A percentile compares a stretch with the other conserved stretches of the same genome.
Evolutionary conservation across 768 basidiomycete genomes (phyloP).

Genomic region (Auriscalpium orientale): DNA sequence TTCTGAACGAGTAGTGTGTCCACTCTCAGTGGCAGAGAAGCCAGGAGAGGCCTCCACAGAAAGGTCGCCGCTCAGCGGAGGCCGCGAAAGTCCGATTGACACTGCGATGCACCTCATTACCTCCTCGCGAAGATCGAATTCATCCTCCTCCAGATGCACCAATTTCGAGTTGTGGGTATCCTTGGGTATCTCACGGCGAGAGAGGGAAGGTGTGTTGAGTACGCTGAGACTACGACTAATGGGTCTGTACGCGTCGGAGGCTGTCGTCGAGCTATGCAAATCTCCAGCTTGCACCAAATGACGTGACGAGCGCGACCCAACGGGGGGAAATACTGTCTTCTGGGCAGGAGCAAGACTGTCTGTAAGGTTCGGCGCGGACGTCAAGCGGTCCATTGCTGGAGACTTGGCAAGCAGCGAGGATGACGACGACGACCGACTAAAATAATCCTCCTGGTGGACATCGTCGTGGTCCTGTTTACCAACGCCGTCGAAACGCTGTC

Average conservation of each 20-base stretch:
- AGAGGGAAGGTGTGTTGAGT: conserved; percentile 5
- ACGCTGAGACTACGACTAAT: conserved; percentile 13
- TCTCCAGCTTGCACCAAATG: conserved; percentile 72
- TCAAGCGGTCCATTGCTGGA: conserved; percentile 1
- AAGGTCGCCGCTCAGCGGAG: conserved; percentile 63
- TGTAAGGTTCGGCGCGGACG: conserved; percentile 18
- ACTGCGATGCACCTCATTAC: conserved; percentile 98
- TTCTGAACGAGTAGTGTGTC: conserved; percentile 24
- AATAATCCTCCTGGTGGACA: conserved; percentile 48
- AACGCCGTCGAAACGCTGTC: conserved; percentile 79
- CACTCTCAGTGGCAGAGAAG: conserved; percentile 40
- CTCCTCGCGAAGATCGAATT: conserved; percentile 92
- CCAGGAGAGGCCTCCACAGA: conserved; percentile 63
- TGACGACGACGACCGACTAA: conserved; percentile 25
- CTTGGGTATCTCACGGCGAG: conserved; percentile 9
- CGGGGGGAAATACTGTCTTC: conserved; percentile 9
- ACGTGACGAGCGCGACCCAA: conserved; percentile 34
- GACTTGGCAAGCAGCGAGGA: conserved; percentile 18
- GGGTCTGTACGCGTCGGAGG: conserved; percentile 34
- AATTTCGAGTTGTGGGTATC: conserved; percentile 5
- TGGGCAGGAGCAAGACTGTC: conserved; percentile 18
- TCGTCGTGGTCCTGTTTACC: conserved; percentile 19
- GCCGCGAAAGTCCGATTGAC: conserved; percentile 90
- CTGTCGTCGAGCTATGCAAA: conserved; percentile 51
- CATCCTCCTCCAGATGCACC: conserved; percentile 41